Evolutionary conservation across 2,329 filamentous ascomycete species (phyloP).

Genomic region (Achaetomium macrosporum): DNA sequence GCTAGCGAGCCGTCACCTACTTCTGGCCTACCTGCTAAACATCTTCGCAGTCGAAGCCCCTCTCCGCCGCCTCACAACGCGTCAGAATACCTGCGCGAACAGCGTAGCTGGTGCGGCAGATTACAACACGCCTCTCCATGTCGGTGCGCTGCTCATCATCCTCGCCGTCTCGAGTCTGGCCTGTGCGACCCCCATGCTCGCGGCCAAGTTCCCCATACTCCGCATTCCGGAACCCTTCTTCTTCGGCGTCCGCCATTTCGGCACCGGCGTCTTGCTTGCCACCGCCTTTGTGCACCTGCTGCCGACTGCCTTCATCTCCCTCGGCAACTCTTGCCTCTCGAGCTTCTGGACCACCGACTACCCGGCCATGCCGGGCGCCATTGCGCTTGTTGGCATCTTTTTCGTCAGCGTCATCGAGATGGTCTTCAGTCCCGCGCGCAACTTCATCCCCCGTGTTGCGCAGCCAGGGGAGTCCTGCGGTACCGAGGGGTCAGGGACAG

Average conservation of each 20-base stretch:
- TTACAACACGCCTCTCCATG: constrained; percentile 54
- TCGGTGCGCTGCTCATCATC: constrained; percentile 50
- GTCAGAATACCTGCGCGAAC: constrained; percentile 22
- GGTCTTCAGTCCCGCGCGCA: constrained; percentile 43
- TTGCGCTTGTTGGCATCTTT: constrained; percentile 74
- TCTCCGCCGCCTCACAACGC: constrained; percentile 12
- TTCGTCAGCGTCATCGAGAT: constrained; percentile 66
- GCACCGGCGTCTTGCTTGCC: constrained; percentile 76
- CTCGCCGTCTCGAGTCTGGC: constrained; percentile 43
- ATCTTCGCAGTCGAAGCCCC: not conserved
- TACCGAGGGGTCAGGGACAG: not conserved
- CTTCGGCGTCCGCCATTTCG: constrained; percentile 60
- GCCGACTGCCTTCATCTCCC: constrained; percentile 60
- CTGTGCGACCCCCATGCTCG: constrained; percentile 50
- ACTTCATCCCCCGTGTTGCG: constrained; percentile 13
- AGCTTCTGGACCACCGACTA: constrained; percentile 74
- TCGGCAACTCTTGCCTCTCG: constrained; percentile 66
- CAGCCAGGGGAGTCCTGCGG: not conserved
- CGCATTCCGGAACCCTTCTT: constrained; percentile 51
- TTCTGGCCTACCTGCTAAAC: not conserved
- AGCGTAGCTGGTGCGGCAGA: constrained; percentile 29
- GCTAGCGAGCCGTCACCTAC: not conserved
- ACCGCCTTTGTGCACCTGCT: constrained; percentile 78
- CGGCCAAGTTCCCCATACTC: constrained; percentile 44
- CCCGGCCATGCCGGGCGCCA: constrained; percentile 70